Conservation (phyloP, 2,329 filamentous ascomycete species). For the Talaromyces sp. region DNA sequence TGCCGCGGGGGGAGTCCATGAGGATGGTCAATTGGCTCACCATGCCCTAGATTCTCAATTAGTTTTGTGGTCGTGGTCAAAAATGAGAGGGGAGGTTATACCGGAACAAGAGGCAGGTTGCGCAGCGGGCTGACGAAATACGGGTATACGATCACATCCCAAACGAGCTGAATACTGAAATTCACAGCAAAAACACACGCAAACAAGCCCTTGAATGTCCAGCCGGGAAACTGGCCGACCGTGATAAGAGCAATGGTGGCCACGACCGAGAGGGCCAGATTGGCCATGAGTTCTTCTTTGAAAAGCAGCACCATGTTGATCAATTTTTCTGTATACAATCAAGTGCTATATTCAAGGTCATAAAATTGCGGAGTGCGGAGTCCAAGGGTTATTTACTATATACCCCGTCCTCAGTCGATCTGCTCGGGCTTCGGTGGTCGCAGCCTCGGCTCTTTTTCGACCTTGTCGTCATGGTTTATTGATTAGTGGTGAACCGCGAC, state of each 20-base stretch:
- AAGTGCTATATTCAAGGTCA: too few relatives aligned
- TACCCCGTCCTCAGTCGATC: not conserved
- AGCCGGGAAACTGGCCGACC: slow-evolving; percentile 16
- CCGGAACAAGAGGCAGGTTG: slow-evolving; percentile 42
- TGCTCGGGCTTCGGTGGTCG: not conserved
- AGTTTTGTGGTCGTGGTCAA: not conserved
- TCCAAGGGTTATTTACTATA: too few relatives aligned
- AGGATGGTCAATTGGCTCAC: slow-evolving; percentile 22
- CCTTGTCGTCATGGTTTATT: not conserved
- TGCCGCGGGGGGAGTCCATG: slow-evolving; percentile 28
- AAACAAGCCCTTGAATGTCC: slow-evolving; percentile 18
- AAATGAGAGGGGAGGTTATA: slow-evolving; percentile 20
- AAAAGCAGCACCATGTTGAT: slow-evolving; percentile 3
- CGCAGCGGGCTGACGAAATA: slow-evolving; percentile 46
- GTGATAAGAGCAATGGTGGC: slow-evolving; percentile 23
- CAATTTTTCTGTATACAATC: too few relatives aligned
- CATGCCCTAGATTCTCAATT: slow-evolving; percentile 16
- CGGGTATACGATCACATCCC: slow-evolving; percentile 44
- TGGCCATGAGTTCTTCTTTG: slow-evolving; percentile 10
- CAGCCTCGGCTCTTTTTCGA: not conserved
- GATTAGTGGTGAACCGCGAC: not conserved
- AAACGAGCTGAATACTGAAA: slow-evolving; percentile 24
- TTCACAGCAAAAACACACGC: slow-evolving; percentile 20
- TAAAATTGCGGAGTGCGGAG: too few relatives aligned
- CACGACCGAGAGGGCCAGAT: slow-evolving; percentile 18